Percentiles rank a stretch among this genome's conserved stretches.
Evolutionary conservation across 1,284 basidiomycete genomes (phyloP).

Genomic region (Ustilago esculenta): DNA sequence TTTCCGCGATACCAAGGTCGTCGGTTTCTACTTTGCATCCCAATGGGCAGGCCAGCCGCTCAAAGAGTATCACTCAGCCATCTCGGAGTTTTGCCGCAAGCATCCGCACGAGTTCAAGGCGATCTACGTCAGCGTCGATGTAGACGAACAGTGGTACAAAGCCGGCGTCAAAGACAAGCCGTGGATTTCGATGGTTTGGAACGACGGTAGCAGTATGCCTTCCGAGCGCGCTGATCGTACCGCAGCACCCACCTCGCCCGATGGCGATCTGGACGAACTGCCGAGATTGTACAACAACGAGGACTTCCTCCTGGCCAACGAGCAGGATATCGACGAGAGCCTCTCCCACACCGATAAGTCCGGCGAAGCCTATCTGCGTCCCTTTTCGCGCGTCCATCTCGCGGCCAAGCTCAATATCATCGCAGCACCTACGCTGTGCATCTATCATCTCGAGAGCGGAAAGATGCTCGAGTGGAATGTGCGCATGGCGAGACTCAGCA

Average conservation of each 20-base stretch:
- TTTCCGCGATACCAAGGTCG: slow-evolving; percentile 65
- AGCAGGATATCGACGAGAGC: slow-evolving; percentile 66
- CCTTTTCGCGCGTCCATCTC: slow-evolving; percentile 67
- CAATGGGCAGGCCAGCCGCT: slow-evolving; percentile 58
- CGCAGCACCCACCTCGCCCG: slow-evolving; percentile 5
- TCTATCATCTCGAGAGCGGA: slow-evolving; percentile 62
- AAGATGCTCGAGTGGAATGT: slow-evolving; percentile 65
- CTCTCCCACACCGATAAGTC: slow-evolving; percentile 56
- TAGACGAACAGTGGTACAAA: slow-evolving; percentile 63
- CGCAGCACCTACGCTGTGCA: slow-evolving; percentile 65
- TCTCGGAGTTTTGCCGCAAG: slow-evolving; percentile 54
- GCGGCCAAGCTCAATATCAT: slow-evolving; percentile 67
- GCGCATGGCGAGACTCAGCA: slow-evolving; percentile 42
- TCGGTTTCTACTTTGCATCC: slow-evolving; percentile 67
- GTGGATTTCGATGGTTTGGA: slow-evolving; percentile 67
- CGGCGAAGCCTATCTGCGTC: slow-evolving; percentile 66
- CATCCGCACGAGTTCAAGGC: slow-evolving; percentile 66
- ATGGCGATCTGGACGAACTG: slow-evolving; percentile 31
- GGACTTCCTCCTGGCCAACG: slow-evolving; percentile 67
- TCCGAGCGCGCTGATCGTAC: slow-evolving; percentile 36
- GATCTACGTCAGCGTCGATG: slow-evolving; percentile 67
- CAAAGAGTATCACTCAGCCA: slow-evolving; percentile 58
- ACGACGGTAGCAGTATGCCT: slow-evolving; percentile 66
- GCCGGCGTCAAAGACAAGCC: slow-evolving; percentile 61
- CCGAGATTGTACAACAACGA: slow-evolving; percentile 59